Evolutionary conservation across 768 basidiomycete genomes (phyloP).

Genomic region (Trametopsis cervina): DNA sequence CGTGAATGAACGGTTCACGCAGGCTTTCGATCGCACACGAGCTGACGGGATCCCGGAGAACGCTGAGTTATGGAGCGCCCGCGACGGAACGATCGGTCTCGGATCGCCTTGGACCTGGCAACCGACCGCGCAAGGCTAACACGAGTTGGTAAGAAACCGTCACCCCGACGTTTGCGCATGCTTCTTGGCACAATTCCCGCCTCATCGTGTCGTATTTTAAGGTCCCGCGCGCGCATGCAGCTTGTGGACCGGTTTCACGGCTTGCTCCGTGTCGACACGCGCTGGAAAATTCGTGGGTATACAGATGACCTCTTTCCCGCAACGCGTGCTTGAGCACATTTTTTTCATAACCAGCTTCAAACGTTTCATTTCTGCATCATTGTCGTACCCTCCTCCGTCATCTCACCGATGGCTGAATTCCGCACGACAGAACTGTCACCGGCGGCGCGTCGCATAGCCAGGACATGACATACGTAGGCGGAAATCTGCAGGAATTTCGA

Average conservation of each 20-base stretch:
- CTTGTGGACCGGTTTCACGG: not conserved
- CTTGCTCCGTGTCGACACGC: not conserved
- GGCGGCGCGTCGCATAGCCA: too few relatives aligned
- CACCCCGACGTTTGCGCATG: not conserved
- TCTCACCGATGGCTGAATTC: not conserved
- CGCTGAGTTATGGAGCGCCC: conserved; percentile 2
- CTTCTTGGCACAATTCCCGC: conserved; percentile 2
- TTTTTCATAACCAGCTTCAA: not conserved
- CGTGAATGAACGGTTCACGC: too few relatives aligned
- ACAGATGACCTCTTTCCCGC: not conserved
- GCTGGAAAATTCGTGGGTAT: not conserved
- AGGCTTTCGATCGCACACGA: too few relatives aligned
- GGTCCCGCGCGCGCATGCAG: too few relatives aligned
- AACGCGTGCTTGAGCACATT: not conserved
- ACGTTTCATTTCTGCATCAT: too few relatives aligned
- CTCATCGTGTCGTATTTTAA: conserved; percentile 1
- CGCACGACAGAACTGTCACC: not conserved
- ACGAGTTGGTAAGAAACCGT: not conserved
- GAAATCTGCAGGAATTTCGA: too few relatives aligned
- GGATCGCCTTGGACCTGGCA: not conserved
- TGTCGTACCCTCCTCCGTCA: not conserved
- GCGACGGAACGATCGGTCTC: conserved; percentile 1
- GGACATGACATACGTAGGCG: too few relatives aligned
- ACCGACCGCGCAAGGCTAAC: not conserved
- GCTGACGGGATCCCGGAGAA: too few relatives aligned